Conservation (phyloP, 495 filamentous ascomycete genomes). For the Lichenothelia convexa region DNA sequence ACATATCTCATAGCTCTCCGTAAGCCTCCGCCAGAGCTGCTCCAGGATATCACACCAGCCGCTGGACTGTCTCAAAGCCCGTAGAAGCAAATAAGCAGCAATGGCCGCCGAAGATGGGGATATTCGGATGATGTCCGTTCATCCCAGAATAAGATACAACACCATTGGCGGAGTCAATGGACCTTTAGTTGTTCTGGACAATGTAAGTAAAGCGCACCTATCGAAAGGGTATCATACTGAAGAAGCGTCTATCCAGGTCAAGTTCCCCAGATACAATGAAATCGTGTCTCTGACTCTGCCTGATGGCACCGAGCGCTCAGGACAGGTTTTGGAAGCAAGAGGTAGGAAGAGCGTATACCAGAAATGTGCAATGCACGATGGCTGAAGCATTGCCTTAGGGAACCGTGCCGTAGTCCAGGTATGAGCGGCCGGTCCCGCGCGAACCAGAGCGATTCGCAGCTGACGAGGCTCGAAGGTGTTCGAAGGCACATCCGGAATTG, state of each 20-base stretch:
- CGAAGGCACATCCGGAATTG: conserved; percentile 90
- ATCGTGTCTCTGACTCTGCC: conserved; percentile 91
- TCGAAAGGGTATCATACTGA: conserved; percentile 4
- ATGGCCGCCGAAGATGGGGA: conserved; percentile 15
- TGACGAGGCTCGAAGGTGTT: conserved; percentile 48
- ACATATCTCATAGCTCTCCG: no score
- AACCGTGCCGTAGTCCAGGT: conserved; percentile 85
- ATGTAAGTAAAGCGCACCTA: conserved; percentile 35
- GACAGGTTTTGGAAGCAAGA: conserved; percentile 93
- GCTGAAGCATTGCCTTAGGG: conserved; percentile 29
- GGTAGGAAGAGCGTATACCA: conserved; percentile 32
- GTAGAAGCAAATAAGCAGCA: no score
- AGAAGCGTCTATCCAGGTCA: conserved; percentile 40
- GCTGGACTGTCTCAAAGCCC: no score
- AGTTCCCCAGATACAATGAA: conserved; percentile 94
- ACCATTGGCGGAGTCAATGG: conserved; percentile 97
- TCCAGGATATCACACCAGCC: no score
- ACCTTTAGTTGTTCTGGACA: conserved; percentile 89
- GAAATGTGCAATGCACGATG: not conserved
- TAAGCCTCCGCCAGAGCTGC: no score
- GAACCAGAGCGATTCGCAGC: conserved; percentile 1
- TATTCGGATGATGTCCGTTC: conserved; percentile 55
- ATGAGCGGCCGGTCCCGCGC: conserved; percentile 10
- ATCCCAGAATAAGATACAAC: conserved; percentile 87
- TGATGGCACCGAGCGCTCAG: conserved; percentile 83